Evolutionary conservation across 352 stramenopile genomes (phyloP), one percentile per base, ranked within the genome.

Genomic region (Globisporangium spiculum): DNA sequence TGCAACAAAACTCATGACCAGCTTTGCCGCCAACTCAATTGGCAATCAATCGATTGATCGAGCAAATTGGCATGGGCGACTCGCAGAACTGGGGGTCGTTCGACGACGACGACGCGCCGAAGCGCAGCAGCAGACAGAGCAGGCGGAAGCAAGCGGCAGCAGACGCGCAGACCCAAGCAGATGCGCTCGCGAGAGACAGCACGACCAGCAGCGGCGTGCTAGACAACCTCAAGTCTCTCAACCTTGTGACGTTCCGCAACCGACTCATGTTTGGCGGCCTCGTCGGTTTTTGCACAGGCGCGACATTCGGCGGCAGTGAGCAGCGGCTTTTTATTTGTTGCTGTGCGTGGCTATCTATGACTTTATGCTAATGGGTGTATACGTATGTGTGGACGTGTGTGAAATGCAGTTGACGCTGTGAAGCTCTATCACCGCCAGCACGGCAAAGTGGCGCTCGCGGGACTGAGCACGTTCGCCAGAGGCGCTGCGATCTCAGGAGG

Each of bases 31-130:
- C 14, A 50, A n/a, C 41, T 50, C 41, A 50, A n/a, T n/a, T n/a
- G 48, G 46, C 52, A 50, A 50, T 68, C 22, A 30, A 44, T 18
- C 55, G 48, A 18, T 63, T 26, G 52, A 34, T 60, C 57, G 3
- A 58, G 12, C 48, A 24, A 26, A 62, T 38, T 20, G 1, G 27
- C 61, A 92, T 93, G 86, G 73, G 82, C 50, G 83, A 91, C 73
- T 91, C 83, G 52, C 82, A 93, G 76, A 91, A 91, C 61, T 94
- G 86, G 86, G 89, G 78, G 68, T 87, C 86, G 59, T 94, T 92
- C 76, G 84, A 92, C 34, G 78, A 80, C 24, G 71, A 77, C 26
- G 65, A 56, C 56, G 60, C 67, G 69, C 57, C 65, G 8, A 61
- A 67, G 54, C 22, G 64, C 55, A 55, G 64, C 54, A 44, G 38